Percentiles rank a stretch among this genome's conserved stretches.
Evolutionary conservation across 2,329 filamentous ascomycete genomes (phyloP).

Genomic region (Botrytis medusae): DNA sequence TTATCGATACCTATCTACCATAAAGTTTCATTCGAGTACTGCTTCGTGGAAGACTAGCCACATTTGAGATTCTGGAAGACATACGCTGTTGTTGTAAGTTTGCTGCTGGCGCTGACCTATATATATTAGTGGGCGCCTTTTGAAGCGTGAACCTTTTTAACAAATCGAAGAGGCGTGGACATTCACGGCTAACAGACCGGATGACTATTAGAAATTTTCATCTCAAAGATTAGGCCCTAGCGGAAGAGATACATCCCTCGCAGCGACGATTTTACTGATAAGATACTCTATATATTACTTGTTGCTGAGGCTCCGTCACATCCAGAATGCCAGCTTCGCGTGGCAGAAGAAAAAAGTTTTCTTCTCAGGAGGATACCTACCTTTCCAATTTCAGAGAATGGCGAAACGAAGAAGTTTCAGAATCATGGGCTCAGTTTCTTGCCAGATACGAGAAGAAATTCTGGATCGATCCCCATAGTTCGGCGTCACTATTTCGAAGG

Average conservation of each 20-base stretch:
- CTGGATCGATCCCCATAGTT: not conserved
- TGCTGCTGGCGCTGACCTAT: not conserved
- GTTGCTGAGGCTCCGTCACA: not conserved
- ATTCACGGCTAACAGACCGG: not conserved
- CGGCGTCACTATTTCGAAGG: not conserved
- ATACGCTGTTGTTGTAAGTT: not conserved
- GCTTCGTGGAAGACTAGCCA: not conserved
- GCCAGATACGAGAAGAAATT: constrained; percentile 3
- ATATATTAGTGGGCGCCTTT: not conserved
- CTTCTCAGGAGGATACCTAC: not conserved
- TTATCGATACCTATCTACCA: not conserved
- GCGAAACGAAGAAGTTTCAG: not conserved
- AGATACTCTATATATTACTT: not conserved
- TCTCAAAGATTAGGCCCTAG: not conserved
- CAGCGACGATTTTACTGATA: not conserved
- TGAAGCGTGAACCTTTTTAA: not conserved
- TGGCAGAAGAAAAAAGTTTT: not conserved
- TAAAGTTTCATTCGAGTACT: not conserved
- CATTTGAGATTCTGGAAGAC: not conserved
- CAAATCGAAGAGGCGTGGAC: not conserved
- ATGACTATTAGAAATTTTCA: not conserved
- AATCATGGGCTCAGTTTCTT: constrained; percentile 8
- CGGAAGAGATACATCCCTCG: not conserved
- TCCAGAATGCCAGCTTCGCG: not conserved
- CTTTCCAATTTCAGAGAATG: not conserved